Evolutionary conservation across 768 basidiomycete genomes (phyloP).

Genomic region (Mycena pura): DNA sequence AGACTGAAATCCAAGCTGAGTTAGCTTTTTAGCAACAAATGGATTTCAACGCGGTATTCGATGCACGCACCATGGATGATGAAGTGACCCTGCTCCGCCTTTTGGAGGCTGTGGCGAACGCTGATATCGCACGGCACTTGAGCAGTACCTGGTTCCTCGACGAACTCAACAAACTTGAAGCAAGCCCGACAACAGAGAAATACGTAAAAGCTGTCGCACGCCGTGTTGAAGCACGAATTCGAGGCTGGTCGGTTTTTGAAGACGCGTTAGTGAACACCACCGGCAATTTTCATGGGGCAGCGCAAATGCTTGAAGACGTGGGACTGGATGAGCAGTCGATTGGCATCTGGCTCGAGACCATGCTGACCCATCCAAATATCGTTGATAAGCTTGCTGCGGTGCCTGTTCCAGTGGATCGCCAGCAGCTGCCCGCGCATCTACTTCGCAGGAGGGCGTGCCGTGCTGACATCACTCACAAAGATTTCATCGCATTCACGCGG

Average conservation of each 20-base stretch:
- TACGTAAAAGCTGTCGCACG: slow-evolving; percentile 52
- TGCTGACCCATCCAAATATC: slow-evolving; percentile 65
- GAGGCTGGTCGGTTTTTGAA: slow-evolving; percentile 66
- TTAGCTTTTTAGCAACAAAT: slow-evolving; percentile 56
- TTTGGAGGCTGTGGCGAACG: slow-evolving; percentile 70
- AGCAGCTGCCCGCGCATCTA: slow-evolving; percentile 46
- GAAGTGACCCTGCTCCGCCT: slow-evolving; percentile 61
- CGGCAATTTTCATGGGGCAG: slow-evolving; percentile 57
- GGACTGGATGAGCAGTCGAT: slow-evolving; percentile 69
- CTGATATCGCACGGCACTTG: slow-evolving; percentile 65
- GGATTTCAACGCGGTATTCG: slow-evolving; percentile 61
- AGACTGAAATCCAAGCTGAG: not conserved
- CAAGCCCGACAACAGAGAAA: slow-evolving; percentile 44
- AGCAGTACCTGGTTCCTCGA: slow-evolving; percentile 50
- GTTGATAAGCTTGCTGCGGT: slow-evolving; percentile 51
- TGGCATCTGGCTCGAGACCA: slow-evolving; percentile 76
- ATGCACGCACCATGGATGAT: slow-evolving; percentile 59
- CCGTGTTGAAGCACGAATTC: slow-evolving; percentile 56
- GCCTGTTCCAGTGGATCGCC: slow-evolving; percentile 40
- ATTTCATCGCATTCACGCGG: slow-evolving; percentile 69
- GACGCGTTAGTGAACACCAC: slow-evolving; percentile 62
- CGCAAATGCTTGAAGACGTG: slow-evolving; percentile 63
- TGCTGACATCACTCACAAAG: slow-evolving; percentile 49
- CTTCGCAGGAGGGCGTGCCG: slow-evolving; percentile 38
- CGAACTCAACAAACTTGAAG: slow-evolving; percentile 46